Evolutionary conservation across 2,329 filamentous ascomycete genomes (phyloP).

Genomic region (Phyllosticta capitalensis): DNA sequence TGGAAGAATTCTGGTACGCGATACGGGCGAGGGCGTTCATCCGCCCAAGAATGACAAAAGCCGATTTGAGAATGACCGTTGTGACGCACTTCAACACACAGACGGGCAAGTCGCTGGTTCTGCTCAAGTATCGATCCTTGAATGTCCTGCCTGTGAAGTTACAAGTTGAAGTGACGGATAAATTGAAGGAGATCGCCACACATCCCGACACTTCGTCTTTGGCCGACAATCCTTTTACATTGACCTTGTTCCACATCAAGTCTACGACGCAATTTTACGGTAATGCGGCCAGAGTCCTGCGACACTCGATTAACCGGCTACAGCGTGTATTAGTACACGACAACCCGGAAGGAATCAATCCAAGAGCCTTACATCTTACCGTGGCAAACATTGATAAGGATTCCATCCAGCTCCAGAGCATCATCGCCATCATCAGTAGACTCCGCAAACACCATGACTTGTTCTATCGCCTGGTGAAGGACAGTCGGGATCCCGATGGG

Average conservation of each 20-base stretch:
- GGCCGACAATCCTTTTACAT: conserved; percentile 8
- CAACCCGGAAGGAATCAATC: conserved; percentile 7
- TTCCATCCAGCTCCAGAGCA: conserved; percentile 11
- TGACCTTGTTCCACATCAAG: conserved; percentile 10
- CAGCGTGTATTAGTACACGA: conserved; percentile 11
- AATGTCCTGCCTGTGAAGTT: conserved; percentile 11
- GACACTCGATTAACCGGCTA: conserved; percentile 7
- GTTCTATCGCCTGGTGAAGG: conserved; percentile 5
- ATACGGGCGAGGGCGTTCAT: conserved; percentile 12
- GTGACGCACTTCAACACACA: conserved; percentile 10
- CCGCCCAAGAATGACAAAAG: conserved; percentile 10
- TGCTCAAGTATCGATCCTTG: conserved; percentile 12
- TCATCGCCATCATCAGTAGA: conserved; percentile 10
- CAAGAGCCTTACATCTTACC: conserved; percentile 8
- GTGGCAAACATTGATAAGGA: conserved; percentile 13
- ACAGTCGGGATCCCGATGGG: neutral
- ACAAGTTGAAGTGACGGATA: conserved; percentile 6
- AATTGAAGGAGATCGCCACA: neutral
- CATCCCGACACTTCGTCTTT: neutral
- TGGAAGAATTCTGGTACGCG: conserved; percentile 13
- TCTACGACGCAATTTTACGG: conserved; percentile 12
- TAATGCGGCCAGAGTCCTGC: conserved; percentile 8
- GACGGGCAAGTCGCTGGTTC: conserved; percentile 7
- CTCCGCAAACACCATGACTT: conserved; percentile 12
- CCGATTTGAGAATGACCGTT: conserved; percentile 11